phyloP scores from a whole-genome alignment of 306 rosid species.

The Psophocarpus tetragonolobus region DNA sequence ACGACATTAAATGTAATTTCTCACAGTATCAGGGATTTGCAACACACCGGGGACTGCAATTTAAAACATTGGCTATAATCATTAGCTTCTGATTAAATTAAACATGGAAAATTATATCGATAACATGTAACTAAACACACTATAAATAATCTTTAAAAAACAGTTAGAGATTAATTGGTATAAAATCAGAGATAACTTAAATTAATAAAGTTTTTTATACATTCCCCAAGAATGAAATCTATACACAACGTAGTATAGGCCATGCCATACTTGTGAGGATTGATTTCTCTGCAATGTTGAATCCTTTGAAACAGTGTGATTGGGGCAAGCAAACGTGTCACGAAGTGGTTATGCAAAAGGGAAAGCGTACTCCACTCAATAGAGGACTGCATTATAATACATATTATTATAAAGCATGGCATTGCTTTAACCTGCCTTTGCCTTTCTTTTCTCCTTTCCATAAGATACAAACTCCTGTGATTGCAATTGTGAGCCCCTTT shows the following conservation, averaged over 20 bases:
- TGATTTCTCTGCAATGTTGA: not conserved
- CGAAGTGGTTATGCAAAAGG: not conserved
- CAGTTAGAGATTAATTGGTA: too few species aligned
- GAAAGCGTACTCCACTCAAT: not conserved
- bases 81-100: too few species aligned
- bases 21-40: too few species aligned
- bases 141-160: too few species aligned
- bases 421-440: slow-evolving; percentile 1
- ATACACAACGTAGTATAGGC: not conserved
- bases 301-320: not conserved
- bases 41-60: too few species aligned
- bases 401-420: slow-evolving; percentile 16
- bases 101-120: too few species aligned
- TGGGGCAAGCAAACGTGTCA: not conserved
- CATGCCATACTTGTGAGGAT: not conserved
- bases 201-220: not conserved
- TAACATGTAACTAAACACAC: too few species aligned
- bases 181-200: not conserved
- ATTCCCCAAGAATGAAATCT: not conserved
- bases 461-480: not conserved
- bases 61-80: too few species aligned
- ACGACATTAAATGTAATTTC: too few species aligned
- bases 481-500: slow-evolving; percentile 24
- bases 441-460: slow-evolving; percentile 8
- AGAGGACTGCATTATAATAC: not conserved